phyloP scores from a whole-genome alignment of 2,329 filamentous ascomycete genomes.

The Diaporthe citri region DNA sequence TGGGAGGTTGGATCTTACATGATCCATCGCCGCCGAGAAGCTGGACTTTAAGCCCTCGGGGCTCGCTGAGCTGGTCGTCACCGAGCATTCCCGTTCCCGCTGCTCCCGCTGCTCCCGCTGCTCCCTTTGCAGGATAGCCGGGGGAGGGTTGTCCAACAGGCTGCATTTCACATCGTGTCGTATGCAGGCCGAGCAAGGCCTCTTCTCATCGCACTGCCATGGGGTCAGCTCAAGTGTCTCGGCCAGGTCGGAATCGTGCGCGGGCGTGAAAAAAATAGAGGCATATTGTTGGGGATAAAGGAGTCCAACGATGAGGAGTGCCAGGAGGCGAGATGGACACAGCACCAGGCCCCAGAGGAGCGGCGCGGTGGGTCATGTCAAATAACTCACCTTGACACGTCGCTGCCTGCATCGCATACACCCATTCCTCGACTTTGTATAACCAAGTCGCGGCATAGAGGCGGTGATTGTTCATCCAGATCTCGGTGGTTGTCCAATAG shows the following conservation, averaged over 20 bases:
- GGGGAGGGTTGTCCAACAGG: constrained; percentile 37
- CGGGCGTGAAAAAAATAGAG: neutral
- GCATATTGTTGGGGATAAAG: constrained; percentile 12
- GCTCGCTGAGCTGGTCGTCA: constrained; percentile 22
- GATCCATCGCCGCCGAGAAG: constrained; percentile 29
- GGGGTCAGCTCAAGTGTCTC: constrained; percentile 7
- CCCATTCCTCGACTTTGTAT: constrained; percentile 43
- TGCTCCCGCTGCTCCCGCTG: constrained; percentile 12
- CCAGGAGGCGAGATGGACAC: constrained; percentile 3
- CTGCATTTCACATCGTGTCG: constrained; percentile 42
- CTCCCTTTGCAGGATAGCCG: constrained; percentile 22
- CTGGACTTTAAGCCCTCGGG: constrained; percentile 49
- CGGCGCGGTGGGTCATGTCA: constrained; percentile 1
- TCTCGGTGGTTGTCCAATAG: constrained; percentile 10
- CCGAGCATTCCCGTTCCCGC: neutral
- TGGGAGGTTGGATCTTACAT: constrained; percentile 30
- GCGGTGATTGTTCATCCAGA: constrained; percentile 22
- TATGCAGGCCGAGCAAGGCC: constrained; percentile 42
- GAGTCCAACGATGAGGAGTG: neutral
- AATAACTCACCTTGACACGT: constrained; percentile 41
- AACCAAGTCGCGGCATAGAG: constrained; percentile 43
- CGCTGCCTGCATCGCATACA: constrained; percentile 43
- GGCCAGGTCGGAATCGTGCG: neutral
- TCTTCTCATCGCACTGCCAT: constrained; percentile 43
- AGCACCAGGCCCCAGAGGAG: neutral